A percentile compares a stretch with the other conserved stretches of the same genome.
phyloP scores from a whole-genome alignment of 2,329 filamentous ascomycete genomes.

The Aspergillus vadensis region DNA sequence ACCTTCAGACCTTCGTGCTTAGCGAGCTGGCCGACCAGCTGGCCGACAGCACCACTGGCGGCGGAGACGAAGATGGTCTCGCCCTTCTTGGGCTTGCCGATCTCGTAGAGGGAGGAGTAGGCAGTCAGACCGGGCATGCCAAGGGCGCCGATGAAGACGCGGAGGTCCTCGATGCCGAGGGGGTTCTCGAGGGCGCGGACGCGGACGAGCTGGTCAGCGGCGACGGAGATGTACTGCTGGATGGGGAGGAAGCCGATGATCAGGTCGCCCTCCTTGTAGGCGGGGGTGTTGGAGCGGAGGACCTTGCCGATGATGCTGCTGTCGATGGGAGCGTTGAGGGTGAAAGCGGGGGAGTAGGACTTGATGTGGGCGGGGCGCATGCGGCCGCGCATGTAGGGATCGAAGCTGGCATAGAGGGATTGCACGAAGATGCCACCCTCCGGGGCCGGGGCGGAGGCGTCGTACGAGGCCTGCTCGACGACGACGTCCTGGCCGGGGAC shows the following conservation, averaged over 20 bases:
- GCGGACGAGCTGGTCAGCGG: slow-evolving; percentile 46
- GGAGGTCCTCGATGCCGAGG: slow-evolving; percentile 49
- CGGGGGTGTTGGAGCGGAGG: slow-evolving; percentile 65
- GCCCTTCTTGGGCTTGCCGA: slow-evolving; percentile 72
- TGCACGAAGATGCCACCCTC: slow-evolving; percentile 69
- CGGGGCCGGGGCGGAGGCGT: slow-evolving; percentile 58
- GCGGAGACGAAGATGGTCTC: slow-evolving; percentile 82
- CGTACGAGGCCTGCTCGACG: slow-evolving; percentile 68
- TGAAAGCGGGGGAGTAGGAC: slow-evolving; percentile 68
- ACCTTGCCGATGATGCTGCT: slow-evolving; percentile 69
- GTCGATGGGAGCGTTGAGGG: slow-evolving; percentile 63
- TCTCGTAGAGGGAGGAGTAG: slow-evolving; percentile 72
- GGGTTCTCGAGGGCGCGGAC: slow-evolving; percentile 68
- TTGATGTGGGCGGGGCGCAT: slow-evolving; percentile 68
- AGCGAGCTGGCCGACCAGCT: slow-evolving; percentile 79
- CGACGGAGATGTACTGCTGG: slow-evolving; percentile 68
- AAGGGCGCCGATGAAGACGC: slow-evolving; percentile 71
- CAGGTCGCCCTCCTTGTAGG: slow-evolving; percentile 69
- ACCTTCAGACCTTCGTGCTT: slow-evolving; percentile 79
- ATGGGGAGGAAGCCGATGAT: slow-evolving; percentile 60
- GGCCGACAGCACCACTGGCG: slow-evolving; percentile 78
- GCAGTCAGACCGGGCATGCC: slow-evolving; percentile 79
- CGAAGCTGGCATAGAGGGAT: slow-evolving; percentile 73
- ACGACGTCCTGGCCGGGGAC: slow-evolving; percentile 70
- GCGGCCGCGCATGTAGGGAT: slow-evolving; percentile 80